phyloP scores from a whole-genome alignment of 495 filamentous ascomycete genomes.

The Penicillium antarcticum region DNA sequence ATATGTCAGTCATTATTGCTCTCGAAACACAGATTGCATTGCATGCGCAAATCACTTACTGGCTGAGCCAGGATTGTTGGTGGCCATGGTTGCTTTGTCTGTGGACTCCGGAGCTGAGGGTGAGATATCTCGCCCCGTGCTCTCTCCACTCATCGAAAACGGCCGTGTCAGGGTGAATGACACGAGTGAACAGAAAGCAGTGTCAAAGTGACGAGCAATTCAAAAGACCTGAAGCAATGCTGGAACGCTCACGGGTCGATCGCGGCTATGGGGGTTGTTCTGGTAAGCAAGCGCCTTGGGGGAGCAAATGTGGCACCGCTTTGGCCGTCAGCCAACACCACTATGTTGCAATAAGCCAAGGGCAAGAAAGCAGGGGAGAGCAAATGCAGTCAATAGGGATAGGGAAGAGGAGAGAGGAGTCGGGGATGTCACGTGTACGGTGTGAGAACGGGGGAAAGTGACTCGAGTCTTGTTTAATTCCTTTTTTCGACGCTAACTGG shows the following conservation, averaged over 20 bases:
- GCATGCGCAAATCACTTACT: slow-evolving; percentile 13
- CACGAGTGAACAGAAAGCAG: slow-evolving; percentile 3
- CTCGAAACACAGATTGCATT: neutral
- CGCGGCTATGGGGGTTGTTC: slow-evolving; percentile 25
- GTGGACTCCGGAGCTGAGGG: slow-evolving; percentile 29
- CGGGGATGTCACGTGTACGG: slow-evolving; percentile 24
- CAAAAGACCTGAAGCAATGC: slow-evolving; percentile 3
- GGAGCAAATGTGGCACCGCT: slow-evolving; percentile 23
- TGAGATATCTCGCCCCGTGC: slow-evolving; percentile 32
- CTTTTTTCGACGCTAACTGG: slow-evolving; percentile 1
- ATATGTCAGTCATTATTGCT: slow-evolving; percentile 11
- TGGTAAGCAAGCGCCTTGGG: slow-evolving; percentile 31
- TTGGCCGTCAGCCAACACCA: slow-evolving; percentile 19
- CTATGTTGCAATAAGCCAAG: slow-evolving; percentile 10
- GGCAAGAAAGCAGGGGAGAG: slow-evolving; percentile 11
- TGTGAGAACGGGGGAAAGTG: slow-evolving; percentile 9
- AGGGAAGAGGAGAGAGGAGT: slow-evolving; percentile 23
- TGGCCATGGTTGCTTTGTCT: slow-evolving; percentile 37
- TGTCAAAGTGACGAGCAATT: slow-evolving; percentile 4
- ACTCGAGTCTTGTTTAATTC: slow-evolving; percentile 3
- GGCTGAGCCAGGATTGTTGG: slow-evolving; percentile 20
- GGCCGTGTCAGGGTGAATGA: slow-evolving; percentile 14
- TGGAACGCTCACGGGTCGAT: slow-evolving; percentile 10
- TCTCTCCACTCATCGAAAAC: slow-evolving; percentile 39
- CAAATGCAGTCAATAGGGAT: slow-evolving; percentile 4